Evolutionary conservation across 352 stramenopile genomes (phyloP).

Genomic region (Pythium monospermum): DNA sequence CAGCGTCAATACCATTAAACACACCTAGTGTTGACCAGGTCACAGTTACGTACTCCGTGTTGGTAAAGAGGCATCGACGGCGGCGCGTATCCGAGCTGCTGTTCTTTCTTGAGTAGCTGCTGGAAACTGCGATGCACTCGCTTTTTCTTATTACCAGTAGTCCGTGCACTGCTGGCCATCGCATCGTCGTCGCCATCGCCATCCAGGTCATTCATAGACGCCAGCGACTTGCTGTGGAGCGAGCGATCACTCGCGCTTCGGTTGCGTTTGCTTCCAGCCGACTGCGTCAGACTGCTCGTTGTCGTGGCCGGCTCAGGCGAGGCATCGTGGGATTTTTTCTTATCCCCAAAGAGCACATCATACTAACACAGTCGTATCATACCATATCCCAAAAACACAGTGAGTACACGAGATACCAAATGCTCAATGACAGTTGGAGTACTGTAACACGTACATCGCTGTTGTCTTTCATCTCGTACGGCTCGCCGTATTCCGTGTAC

Average conservation of each 20-base stretch:
- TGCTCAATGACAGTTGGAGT: no score
- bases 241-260: slow-evolving; percentile 19
- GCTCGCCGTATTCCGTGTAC: slow-evolving; percentile 82
- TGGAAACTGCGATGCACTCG: slow-evolving; percentile 61
- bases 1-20: no score
- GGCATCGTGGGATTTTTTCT: slow-evolving; percentile 64
- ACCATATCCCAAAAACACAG: not conserved
- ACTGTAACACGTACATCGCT: slow-evolving; percentile 47
- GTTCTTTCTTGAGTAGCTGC: slow-evolving; percentile 75
- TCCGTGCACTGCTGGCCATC: slow-evolving; percentile 52
- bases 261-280: slow-evolving; percentile 14
- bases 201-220: slow-evolving; percentile 63
- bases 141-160: slow-evolving; percentile 47
- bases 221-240: slow-evolving; percentile 27
- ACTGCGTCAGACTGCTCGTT: slow-evolving; percentile 6
- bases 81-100: slow-evolving; percentile 61
- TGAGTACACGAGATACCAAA: no score
- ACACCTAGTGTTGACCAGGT: no score
- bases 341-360: slow-evolving; percentile 79
- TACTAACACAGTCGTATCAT: slow-evolving; percentile 46
- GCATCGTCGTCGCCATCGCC: no score
- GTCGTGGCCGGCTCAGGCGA: slow-evolving; percentile 19
- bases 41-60: slow-evolving; percentile 54
- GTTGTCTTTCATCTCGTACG: slow-evolving; percentile 82
- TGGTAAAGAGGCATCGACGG: slow-evolving; percentile 66